Base-by-base conservation (phyloP, 306 rosid genomes). In the Luffa acutangula region DNA sequence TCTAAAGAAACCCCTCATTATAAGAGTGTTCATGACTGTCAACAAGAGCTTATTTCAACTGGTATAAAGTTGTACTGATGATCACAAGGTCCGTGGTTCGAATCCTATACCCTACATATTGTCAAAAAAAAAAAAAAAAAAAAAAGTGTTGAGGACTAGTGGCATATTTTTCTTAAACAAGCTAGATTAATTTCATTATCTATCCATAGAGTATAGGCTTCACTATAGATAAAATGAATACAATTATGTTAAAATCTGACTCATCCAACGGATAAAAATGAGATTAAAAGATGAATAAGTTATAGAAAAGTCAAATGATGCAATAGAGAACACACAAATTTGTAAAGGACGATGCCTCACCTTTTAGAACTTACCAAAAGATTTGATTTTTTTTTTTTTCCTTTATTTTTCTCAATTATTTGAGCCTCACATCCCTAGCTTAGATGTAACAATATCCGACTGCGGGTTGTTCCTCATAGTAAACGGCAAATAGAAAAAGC, bases 401-500 rank as follows among this genome's bases (percentile, higher is more conserved):
- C 17, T 12, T 13, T 13, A 33, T 33, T 59, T 59, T 4, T 63
- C 20, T 64, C 20, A 64, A 66, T 66, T 17, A 66, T 66, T 66
- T 17, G 31, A 66, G 39, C 73, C 31, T 17, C 31, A 66, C 49
- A 37, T 66, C 49, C 25, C 70, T 63, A 34, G 18, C 45, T 64
- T 65, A 7, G 10, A 34, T 34, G 36, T 15, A 64, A 34, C 45
- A 64, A 64, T 64, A 62, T 13, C 18, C 3, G 3, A 60, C 3
- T 60, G 2, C 18, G 14, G n/a, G n/a, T 18, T 43, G 1, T 6
- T 41, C 20, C 75, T 10, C n/a, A 45, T 45, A 21, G 56, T 45
- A 70, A 70, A 70, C 52, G 75, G 54, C 75, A 69, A 69, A 69
- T 69, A 21, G 37, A 45, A 43, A 70, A 70, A 45, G 54, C n/a